phyloP scores from a whole-genome alignment of 2,329 filamentous ascomycete genomes.

The Epichloe glyceriae region DNA sequence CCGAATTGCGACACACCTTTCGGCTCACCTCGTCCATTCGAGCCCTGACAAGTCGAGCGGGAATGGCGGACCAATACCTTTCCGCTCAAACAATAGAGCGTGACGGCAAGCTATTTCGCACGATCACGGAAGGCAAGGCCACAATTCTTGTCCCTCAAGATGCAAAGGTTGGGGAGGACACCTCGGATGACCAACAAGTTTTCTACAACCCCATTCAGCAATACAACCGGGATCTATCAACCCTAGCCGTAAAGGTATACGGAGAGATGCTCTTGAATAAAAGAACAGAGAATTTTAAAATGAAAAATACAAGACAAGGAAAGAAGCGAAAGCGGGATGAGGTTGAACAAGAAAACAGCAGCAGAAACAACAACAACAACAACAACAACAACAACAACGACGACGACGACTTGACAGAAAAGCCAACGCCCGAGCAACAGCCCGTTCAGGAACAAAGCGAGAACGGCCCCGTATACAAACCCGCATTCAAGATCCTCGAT shows the following conservation, averaged over 20 bases:
- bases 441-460: constrained; percentile 8
- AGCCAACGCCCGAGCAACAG: constrained; percentile 2
- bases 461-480: constrained; percentile 19
- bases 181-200: constrained; percentile 59
- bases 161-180: constrained; percentile 32
- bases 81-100: constrained; percentile 15
- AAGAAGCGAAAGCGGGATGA: constrained; percentile 35
- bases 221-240: constrained; percentile 92
- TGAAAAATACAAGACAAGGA: constrained; percentile 27
- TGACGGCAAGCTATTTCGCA: constrained; percentile 36
- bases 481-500: constrained; percentile 73
- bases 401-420: background rate
- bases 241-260: constrained; percentile 82
- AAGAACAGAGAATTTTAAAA: constrained; percentile 24
- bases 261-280: constrained; percentile 50
- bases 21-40: background rate
- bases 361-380: background rate
- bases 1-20: background rate
- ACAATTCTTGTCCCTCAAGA: constrained; percentile 40
- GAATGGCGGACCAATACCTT: constrained; percentile 9
- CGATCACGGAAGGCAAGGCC: constrained; percentile 43
- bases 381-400: background rate
- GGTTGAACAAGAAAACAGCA: constrained; percentile 6
- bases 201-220: constrained; percentile 99
- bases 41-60: constrained; percentile 1